These are phyloP conservation scores for Acorus calamus DNA, from an alignment of 106 monocot genomes.

Conservation along the genomic window DNA sequence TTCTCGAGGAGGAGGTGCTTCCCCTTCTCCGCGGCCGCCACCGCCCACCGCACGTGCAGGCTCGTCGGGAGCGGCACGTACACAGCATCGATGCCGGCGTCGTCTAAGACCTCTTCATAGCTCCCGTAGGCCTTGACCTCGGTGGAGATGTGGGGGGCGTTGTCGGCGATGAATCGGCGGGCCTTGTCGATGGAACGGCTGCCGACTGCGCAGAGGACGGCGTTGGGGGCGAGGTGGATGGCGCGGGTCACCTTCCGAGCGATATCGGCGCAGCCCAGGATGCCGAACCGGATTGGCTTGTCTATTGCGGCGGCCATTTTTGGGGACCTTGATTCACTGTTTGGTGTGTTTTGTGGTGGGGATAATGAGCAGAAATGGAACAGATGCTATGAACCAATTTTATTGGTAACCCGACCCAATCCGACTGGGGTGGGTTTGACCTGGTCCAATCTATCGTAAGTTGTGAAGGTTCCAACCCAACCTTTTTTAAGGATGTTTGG, in stretches of 20 bases:
- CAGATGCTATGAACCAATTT: too few species aligned
- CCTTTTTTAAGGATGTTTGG: too few species aligned
- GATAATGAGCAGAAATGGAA: too few species aligned
- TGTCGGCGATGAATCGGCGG: conserved; percentile 25
- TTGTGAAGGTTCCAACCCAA: too few species aligned
- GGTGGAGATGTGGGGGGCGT: conserved; percentile 13
- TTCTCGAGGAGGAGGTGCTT: conserved; percentile 78
- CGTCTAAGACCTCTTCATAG: conserved; percentile 63
- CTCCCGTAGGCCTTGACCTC: conserved; percentile 23
- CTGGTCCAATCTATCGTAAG: too few species aligned
- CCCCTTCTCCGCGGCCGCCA: conserved; percentile 38
- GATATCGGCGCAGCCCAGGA: conserved; percentile 59
- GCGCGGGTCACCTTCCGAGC: conserved; percentile 54
- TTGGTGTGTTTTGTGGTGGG: too few species aligned
- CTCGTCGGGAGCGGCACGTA: conserved; percentile 72
- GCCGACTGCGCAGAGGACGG: conserved; percentile 43
- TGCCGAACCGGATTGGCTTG: conserved; percentile 43
- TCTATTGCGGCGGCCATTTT: too few species aligned
- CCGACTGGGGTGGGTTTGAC: too few species aligned
- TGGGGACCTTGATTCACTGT: too few species aligned
- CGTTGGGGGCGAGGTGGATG: conserved; percentile 39
- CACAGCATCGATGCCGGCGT: conserved; percentile 49
- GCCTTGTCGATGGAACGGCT: conserved; percentile 49
- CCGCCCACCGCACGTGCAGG: conserved; percentile 48
- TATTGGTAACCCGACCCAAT: too few species aligned